A percentile compares a stretch with the other conserved stretches of the same genome.
Conservation (phyloP, 2,329 filamentous ascomycete species). For the Fusarium sp. region DNA sequence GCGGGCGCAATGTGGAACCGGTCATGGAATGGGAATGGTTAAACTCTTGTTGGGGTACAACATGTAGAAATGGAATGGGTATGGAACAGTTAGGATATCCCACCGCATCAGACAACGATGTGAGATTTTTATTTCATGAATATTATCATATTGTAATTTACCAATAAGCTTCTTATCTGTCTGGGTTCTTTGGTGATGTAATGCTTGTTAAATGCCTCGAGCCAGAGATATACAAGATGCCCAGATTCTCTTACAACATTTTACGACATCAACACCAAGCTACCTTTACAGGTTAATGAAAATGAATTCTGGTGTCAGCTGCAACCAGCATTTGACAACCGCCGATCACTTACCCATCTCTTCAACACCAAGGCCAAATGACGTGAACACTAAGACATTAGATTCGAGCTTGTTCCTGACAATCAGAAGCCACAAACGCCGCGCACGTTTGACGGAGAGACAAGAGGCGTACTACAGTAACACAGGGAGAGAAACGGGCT, state of each 20-base stretch:
- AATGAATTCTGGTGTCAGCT: no score
- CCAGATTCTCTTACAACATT: no score
- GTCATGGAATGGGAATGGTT: neutral
- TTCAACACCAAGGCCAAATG: conserved; percentile 9
- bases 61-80: neutral
- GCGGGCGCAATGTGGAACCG: conserved; percentile 14
- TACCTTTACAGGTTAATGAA: no score
- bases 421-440: conserved; percentile 22
- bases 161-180: neutral
- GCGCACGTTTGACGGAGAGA: conserved; percentile 15
- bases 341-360: neutral
- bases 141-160: neutral
- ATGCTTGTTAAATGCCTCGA: no score
- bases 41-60: neutral
- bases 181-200: neutral
- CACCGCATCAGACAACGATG: conserved; percentile 3
- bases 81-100: conserved; percentile 21
- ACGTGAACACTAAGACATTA: conserved; percentile 20
- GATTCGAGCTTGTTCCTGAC: conserved; percentile 7
- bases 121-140: conserved; percentile 3
- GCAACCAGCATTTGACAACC: neutral
- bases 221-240: no score
- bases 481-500: conserved; percentile 5
- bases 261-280: no score
- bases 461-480: conserved; percentile 3